phyloP scores from a whole-genome alignment of 2,329 filamentous ascomycete species.

The Rhexocercosporidium sp. region DNA sequence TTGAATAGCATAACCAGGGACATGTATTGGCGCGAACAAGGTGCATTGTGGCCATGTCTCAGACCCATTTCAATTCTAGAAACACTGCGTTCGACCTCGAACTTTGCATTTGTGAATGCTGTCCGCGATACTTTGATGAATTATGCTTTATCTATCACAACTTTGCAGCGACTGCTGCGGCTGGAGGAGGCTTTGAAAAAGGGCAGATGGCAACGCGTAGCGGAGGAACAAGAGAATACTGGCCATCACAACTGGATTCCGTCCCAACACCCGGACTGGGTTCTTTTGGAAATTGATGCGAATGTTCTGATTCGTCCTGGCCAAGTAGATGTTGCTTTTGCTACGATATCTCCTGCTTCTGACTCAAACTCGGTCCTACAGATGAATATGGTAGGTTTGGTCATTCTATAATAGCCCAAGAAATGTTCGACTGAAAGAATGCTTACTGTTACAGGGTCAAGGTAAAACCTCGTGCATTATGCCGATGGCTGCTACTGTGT shows the following conservation, averaged over 20 bases:
- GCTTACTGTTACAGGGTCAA: constrained; percentile 48
- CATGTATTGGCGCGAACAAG: constrained; percentile 46
- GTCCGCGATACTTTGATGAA: constrained; percentile 47
- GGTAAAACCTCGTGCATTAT: constrained; percentile 64
- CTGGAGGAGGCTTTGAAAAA: constrained; percentile 46
- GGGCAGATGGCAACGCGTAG: constrained; percentile 39
- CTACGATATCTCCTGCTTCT: constrained; percentile 61
- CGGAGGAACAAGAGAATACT: constrained; percentile 46
- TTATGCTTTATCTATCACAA: constrained; percentile 48
- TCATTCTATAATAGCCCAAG: not conserved
- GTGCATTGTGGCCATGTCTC: constrained; percentile 49
- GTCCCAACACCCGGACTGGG: constrained; percentile 60
- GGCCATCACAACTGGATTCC: constrained; percentile 47
- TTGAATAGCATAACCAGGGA: not conserved
- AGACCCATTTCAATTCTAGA: constrained; percentile 48
- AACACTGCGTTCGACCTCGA: constrained; percentile 46
- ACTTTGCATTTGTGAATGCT: constrained; percentile 37
- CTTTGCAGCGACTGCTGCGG: constrained; percentile 50
- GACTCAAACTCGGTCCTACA: constrained; percentile 64
- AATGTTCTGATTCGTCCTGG: constrained; percentile 65
- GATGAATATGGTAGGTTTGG: constrained; percentile 59
- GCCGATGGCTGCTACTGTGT: constrained; percentile 53
- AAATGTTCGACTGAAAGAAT: not conserved
- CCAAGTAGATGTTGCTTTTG: constrained; percentile 65
- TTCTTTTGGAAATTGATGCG: constrained; percentile 70